Percentiles rank a stretch among this genome's conserved stretches.
Evolutionary conservation across 169 alveolate species (phyloP).

Genomic region (Perkinsus olseni): DNA sequence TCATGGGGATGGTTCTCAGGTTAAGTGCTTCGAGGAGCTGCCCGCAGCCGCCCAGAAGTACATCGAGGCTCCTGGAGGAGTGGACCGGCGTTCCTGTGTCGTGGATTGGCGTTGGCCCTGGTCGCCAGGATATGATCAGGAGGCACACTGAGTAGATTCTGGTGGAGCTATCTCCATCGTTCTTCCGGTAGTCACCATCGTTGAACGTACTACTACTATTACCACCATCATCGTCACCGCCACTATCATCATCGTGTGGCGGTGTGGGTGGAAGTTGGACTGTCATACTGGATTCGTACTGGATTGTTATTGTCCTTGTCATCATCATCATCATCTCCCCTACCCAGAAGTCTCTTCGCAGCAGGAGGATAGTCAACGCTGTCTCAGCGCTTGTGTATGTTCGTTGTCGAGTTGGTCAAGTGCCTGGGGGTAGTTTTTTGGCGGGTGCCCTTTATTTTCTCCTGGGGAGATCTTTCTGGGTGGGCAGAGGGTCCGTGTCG

Average conservation of each 20-base stretch:
- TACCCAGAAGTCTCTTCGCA: no score
- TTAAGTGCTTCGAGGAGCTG: constrained; percentile 55
- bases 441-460: no score
- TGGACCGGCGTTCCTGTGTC: constrained; percentile 60
- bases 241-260: no score
- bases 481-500: no score
- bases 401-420: no score
- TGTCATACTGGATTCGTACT: background rate
- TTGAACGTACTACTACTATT: background rate
- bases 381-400: no score
- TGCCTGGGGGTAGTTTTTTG: no score
- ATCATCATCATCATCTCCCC: background rate
- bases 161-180: background rate
- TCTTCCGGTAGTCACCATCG: background rate
- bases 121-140: constrained; percentile 54
- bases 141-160: constrained; percentile 14
- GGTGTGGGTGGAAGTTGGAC: no score
- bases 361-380: no score
- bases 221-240: background rate
- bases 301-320: background rate
- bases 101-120: constrained; percentile 84
- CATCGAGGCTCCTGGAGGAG: constrained; percentile 59
- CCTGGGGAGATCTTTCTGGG: no score
- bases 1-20: constrained; percentile 19
- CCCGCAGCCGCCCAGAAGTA: constrained; percentile 72